Base-by-base conservation (phyloP, 2,329 filamentous ascomycete genomes). In the Rutstroemia sp. region DNA sequence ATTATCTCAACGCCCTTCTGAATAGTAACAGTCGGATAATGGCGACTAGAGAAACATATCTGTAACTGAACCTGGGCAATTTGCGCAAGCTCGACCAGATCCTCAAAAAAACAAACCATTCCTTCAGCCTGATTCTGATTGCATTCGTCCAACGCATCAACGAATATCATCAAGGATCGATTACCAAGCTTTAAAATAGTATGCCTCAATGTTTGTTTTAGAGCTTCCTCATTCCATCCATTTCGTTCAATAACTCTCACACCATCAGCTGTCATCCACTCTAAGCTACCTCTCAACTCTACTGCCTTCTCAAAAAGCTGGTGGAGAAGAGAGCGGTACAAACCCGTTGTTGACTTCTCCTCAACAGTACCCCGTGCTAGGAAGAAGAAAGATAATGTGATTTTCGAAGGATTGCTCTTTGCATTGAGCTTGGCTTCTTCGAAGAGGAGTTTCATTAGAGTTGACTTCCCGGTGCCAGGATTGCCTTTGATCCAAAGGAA, bases 401-500 rank as follows among this genome's bases (percentile, higher is more conserved):
- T 59, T 54, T 63, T 49, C 1, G 18, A 61, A 23, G 50, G 49
- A 62, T 62, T 52, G 23, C 18, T 53, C 42, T 61, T 62, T 62
- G 58, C 47, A 39, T 56, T 59, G 25, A 48, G 49, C 48, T 62
- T 60, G 47, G 61, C 55, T 45, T 67, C 46, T 65, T 69, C 66
- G 52, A 70, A 70, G 54, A 71, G 67, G 46, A 68, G 67, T 54
- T 74, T 73, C 68, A 74, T 73, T 25, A 73, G 54, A 2, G 70
- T 74, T 16, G 73, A 79, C 56, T 79, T 80, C 0, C 75, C 73
- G 2, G 70, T 67, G 0, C 75, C 74, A 1, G 74, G 71, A 14
- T 77, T 76, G 0, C 76, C 76, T 47, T 71, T 71, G 37, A 79
- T 74, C 76, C 75, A 79, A 0, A 79, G 59, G 38, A 79, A 71